Conservation (phyloP, 768 basidiomycete genomes). For the Russula compacta region DNA sequence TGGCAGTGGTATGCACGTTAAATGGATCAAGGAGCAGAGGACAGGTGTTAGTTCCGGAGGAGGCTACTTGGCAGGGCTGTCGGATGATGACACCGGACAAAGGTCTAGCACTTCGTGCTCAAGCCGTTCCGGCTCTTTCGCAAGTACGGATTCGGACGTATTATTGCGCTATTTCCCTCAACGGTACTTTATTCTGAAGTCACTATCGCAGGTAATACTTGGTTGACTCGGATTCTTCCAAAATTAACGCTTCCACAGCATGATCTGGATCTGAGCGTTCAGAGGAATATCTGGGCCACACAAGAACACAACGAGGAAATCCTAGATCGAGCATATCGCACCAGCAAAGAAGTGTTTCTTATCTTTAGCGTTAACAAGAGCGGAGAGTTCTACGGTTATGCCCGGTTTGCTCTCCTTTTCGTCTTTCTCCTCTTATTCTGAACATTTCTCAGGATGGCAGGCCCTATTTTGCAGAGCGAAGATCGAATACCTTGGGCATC, state of each 20-base stretch:
- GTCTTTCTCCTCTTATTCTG: background rate
- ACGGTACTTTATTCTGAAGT: slow-evolving; percentile 92
- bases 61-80: slow-evolving; percentile 10
- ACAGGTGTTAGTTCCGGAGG: slow-evolving; percentile 27
- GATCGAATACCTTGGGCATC: slow-evolving; percentile 49
- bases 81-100: slow-evolving; percentile 31
- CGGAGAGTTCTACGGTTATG: slow-evolving; percentile 92
- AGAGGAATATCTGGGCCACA: slow-evolving; percentile 81
- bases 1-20: slow-evolving; percentile 72
- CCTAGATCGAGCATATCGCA: slow-evolving; percentile 89
- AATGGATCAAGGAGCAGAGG: slow-evolving; percentile 66
- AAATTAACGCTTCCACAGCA: slow-evolving; percentile 33
- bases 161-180: slow-evolving; percentile 68
- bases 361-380: slow-evolving; percentile 92
- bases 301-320: slow-evolving; percentile 89
- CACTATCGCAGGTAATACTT: slow-evolving; percentile 58
- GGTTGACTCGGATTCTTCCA: background rate
- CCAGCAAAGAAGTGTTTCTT: slow-evolving; percentile 76
- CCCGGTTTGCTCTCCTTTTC: slow-evolving; percentile 42
- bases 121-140: slow-evolving; percentile 57
- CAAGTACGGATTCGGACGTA: slow-evolving; percentile 80
- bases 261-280: slow-evolving; percentile 72
- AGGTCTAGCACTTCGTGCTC: slow-evolving; percentile 29
- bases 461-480: slow-evolving; percentile 47
- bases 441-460: slow-evolving; percentile 49